Conservation (phyloP, 768 basidiomycete genomes). For the Trametes punicea region DNA sequence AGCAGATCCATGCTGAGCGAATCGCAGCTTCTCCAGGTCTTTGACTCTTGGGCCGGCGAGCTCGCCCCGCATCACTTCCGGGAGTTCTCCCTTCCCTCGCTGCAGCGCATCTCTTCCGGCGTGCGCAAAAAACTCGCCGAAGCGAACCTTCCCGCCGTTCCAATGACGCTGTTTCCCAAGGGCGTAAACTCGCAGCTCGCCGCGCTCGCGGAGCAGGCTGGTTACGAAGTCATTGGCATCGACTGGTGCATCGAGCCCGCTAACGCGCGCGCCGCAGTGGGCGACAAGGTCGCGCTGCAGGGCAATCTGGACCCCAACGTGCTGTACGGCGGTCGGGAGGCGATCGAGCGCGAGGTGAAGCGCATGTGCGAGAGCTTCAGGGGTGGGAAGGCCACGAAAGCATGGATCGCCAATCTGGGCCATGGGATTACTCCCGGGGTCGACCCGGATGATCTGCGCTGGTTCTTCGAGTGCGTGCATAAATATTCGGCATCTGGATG, state of each 20-base stretch:
- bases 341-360: slow-evolving; percentile 84
- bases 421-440: slow-evolving; percentile 97
- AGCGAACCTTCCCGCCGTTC: slow-evolving; percentile 54
- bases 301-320: slow-evolving; percentile 92
- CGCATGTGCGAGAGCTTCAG: slow-evolving; percentile 76
- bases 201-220: slow-evolving; percentile 54
- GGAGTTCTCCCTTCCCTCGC: slow-evolving; percentile 78
- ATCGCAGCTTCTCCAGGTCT: slow-evolving; percentile 85
- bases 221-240: slow-evolving; percentile 87
- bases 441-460: slow-evolving; percentile 87
- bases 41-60: slow-evolving; percentile 96
- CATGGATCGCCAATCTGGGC: slow-evolving; percentile 97
- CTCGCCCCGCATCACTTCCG: slow-evolving; percentile 85
- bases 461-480: slow-evolving; percentile 89
- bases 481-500: slow-evolving; percentile 57
- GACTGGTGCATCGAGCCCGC: slow-evolving; percentile 88
- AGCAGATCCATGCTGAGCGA: neutral
- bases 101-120: slow-evolving; percentile 65
- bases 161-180: slow-evolving; percentile 94
- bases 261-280: slow-evolving; percentile 62
- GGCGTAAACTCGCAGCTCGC: slow-evolving; percentile 78
- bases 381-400: slow-evolving; percentile 48
- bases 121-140: slow-evolving; percentile 59
- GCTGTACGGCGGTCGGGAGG: slow-evolving; percentile 80
- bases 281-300: slow-evolving; percentile 68